These are phyloP conservation scores for Fusarium vanettenii DNA, from an alignment of 2,329 filamentous ascomycete genomes.

Conservation along the genomic window DNA sequence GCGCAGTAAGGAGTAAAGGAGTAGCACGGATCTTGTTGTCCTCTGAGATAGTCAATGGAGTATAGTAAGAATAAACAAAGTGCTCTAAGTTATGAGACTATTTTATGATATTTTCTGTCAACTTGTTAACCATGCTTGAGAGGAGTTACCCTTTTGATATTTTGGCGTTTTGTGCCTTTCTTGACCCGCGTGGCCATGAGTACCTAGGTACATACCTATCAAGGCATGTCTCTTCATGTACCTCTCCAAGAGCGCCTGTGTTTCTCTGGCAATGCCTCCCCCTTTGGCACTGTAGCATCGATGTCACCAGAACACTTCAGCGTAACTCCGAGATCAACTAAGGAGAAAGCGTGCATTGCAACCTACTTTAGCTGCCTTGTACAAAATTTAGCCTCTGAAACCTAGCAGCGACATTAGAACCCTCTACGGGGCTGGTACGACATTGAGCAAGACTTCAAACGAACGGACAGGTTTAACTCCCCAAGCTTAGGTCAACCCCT, in stretches of 20 bases:
- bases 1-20: not conserved
- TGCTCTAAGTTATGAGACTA: no score
- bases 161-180: no score
- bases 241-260: not conserved
- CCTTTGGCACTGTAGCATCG: not conserved
- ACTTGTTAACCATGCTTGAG: no score
- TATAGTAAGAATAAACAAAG: no score
- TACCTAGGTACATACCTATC: no score
- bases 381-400: accelerated
- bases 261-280: not conserved
- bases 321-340: not conserved
- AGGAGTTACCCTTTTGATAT: no score
- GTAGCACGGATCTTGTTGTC: no score
- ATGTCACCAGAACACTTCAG: not conserved
- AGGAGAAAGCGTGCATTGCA: not conserved
- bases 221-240: not conserved
- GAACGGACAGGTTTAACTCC: not conserved
- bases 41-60: no score
- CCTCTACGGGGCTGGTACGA: no score
- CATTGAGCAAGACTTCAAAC: not conserved
- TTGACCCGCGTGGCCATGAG: not conserved
- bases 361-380: not conserved
- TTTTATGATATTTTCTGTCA: no score
- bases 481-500: not conserved
- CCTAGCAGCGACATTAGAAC: no score